Base-by-base conservation (phyloP, 495 filamentous ascomycete species). In the Pseudevernia furfuracea region DNA sequence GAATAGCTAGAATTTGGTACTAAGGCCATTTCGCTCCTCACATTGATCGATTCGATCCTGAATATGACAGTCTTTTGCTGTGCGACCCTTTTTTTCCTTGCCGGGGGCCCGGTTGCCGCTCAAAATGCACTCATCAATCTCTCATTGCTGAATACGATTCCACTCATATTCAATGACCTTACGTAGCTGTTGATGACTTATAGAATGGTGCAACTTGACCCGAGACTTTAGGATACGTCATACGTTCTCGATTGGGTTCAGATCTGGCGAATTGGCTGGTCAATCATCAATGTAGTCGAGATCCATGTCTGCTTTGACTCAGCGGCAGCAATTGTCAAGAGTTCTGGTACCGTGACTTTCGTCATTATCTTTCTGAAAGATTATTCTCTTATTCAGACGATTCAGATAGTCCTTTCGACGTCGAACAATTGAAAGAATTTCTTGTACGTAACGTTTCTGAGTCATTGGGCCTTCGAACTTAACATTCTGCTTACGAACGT, bases 221-320 rank as follows among this genome's bases (percentile, higher is more conserved):
- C 61, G 46, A n/a, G 44, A 56, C 49, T 63, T 63, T 4, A 63
- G 49, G 30, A 63, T 63, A 46, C 61, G 53, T 49, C 61, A 63
- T n/a, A 63, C 32, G 37, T 63, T 63, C 61, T 63, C 48, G 38
- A 63, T 63, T 55, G 48, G 61, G 38, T 63, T 63, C 19, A 63
- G 46, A 63, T 63, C 49, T 34, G 61, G 61, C 32, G 46, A 63
- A 34, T 63, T n/a, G 11, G 61, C 15, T 36, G 61, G 49, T 49
- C 48, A 63, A 34, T 63, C 23, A 41, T 63, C 61, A 15, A 63
- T 56, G 28, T 52, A 63, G n/a, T 57, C 61, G n/a, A 63, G 49
- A 15, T 63, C 32, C 21, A 55, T 63, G 4, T 37, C 34, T 19
- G 28, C 32, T 38, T 63, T 63, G 5, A 30, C 25, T 0, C 23